Conservation (phyloP, 345 rosid genomes). For the Populus alba region DNA sequence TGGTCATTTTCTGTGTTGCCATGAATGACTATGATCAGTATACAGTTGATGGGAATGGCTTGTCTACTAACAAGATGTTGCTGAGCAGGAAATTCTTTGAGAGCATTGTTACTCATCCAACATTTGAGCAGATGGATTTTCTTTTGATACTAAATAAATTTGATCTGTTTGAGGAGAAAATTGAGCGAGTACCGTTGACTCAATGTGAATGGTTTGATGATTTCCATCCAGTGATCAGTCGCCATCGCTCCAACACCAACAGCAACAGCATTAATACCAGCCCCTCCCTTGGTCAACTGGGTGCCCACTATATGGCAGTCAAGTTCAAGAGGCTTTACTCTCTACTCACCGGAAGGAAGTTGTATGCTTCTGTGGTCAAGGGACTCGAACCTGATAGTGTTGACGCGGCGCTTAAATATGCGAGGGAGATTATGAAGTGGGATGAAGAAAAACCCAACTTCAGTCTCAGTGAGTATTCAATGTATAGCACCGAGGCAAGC, state of each 20-base stretch:
- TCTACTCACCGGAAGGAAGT: constrained; percentile 64
- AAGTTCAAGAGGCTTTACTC: constrained; percentile 82
- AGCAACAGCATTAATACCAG: constrained; percentile 57
- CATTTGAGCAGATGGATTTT: constrained; percentile 86
- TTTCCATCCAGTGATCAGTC: constrained; percentile 77
- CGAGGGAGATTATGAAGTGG: constrained; percentile 93
- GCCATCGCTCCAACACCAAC: constrained; percentile 39
- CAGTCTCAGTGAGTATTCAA: constrained; percentile 52
- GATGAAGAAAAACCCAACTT: constrained; percentile 68
- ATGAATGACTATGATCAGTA: constrained; percentile 79
- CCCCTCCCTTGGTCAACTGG: constrained; percentile 80
- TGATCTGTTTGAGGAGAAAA: constrained; percentile 78
- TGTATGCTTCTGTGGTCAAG: constrained; percentile 63
- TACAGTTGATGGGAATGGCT: constrained; percentile 50
- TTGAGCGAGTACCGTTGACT: constrained; percentile 61
- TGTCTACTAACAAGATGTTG: constrained; percentile 66
- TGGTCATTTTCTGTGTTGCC: constrained; percentile 77
- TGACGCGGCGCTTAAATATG: constrained; percentile 56
- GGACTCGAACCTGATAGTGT: constrained; percentile 65
- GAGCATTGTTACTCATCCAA: constrained; percentile 77
- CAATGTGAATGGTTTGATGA: constrained; percentile 88
- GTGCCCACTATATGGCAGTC: constrained; percentile 73
- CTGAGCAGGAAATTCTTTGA: constrained; percentile 71
- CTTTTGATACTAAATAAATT: constrained; percentile 79
- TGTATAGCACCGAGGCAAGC: constrained; percentile 58